A percentile compares a stretch with the other conserved stretches of the same genome.
Evolutionary conservation across 2,329 filamentous ascomycete species (phyloP).

Genomic region (Nemania abortiva): DNA sequence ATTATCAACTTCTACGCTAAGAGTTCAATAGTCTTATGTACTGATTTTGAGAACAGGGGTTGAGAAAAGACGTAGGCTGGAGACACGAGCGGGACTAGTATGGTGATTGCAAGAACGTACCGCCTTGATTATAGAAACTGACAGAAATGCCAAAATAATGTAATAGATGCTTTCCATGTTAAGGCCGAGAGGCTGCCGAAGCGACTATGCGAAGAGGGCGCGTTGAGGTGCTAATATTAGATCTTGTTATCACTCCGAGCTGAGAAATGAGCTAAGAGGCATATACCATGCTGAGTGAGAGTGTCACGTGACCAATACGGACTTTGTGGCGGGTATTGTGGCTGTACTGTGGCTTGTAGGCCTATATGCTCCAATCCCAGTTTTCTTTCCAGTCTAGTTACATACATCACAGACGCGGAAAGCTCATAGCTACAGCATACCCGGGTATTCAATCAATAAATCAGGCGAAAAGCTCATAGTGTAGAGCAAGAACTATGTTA

Average conservation of each 20-base stretch:
- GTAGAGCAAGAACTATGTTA: too few relatives aligned
- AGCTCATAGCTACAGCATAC: too few relatives aligned
- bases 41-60: background rate
- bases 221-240: background rate
- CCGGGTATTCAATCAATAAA: too few relatives aligned
- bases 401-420: too few relatives aligned
- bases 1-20: background rate
- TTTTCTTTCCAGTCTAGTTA: too few relatives aligned
- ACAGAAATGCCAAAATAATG: slow-evolving; percentile 10
- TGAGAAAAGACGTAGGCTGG: background rate
- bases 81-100: background rate
- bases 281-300: too few relatives aligned
- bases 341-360: too few relatives aligned
- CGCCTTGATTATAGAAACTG: slow-evolving; percentile 12
- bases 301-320: too few relatives aligned
- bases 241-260: background rate
- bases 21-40: background rate
- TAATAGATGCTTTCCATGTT: slow-evolving; percentile 25
- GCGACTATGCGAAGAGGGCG: background rate
- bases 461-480: too few relatives aligned
- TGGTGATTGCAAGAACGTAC: background rate
- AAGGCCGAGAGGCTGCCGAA: background rate
- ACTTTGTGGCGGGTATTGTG: too few relatives aligned
- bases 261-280: background rate
- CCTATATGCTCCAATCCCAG: too few relatives aligned